Base-by-base conservation (phyloP, 2,329 filamentous ascomycete species). In the Epichloe gansuensis region DNA sequence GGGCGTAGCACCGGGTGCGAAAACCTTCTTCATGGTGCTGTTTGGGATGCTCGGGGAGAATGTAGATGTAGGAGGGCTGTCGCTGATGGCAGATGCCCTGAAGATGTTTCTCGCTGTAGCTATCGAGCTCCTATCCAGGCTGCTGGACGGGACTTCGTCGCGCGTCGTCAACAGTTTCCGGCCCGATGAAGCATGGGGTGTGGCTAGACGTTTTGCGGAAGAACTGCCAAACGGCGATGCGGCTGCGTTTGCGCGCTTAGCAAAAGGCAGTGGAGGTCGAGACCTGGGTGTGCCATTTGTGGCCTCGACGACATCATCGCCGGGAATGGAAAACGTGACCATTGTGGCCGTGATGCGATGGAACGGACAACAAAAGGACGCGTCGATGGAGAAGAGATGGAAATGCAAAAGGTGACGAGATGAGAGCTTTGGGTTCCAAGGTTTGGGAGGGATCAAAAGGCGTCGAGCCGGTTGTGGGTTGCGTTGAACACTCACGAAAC, bases 41-140 rank as follows among this genome's bases (percentile, higher is more conserved):
- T 67, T 59, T 3, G 74, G 68, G 38, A 75, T 59, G 54, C 65
- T 71, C 4, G 74, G 72, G 5, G 74, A 72, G 60, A 77, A 77
- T 50, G 67, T 55, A 21, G 59, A 54, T 27, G 59, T 50, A 12
- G 62, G 58, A 39, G 66, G 61, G 53, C 60, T 67, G 17, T 68
- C 64, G 56, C 56, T 58, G 54, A 67, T 63, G 53, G 65, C 61
- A 17, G 71, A 71, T 3, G 68, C 64, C 48, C 68, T 64, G 52
- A 73, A 73, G 35, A 73, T 70, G 54, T 72, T 73, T 55, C 68
- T 66, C 41, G 65, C 58, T 3, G 67, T 62, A 36, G 64, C 60
- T 42, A 68, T 65, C 17, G 66, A 64, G 60, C 61, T 68, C 50
- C 60, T 62, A 51, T 63, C 68, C 17, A 71, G 58, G 53, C 64